A percentile compares a stretch with the other conserved stretches of the same genome.
phyloP scores from a whole-genome alignment of 257 asterid genomes.

The Solanum chmielewskii region DNA sequence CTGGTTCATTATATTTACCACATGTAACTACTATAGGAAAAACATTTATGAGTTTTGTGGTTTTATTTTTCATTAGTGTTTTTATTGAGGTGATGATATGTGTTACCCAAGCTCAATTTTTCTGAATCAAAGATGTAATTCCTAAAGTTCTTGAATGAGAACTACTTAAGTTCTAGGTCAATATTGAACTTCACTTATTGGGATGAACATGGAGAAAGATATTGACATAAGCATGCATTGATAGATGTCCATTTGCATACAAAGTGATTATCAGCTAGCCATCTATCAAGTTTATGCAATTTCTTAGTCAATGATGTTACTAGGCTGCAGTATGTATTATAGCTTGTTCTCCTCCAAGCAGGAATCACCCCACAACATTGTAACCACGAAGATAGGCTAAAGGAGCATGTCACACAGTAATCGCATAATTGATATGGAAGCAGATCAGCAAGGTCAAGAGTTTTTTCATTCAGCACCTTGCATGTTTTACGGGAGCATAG shows the following conservation, averaged over 20 bases:
- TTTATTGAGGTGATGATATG: not conserved
- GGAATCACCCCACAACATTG: conserved; percentile 21
- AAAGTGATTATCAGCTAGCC: not conserved
- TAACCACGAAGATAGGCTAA: conserved; percentile 50
- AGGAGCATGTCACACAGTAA: conserved; percentile 41
- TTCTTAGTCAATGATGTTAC: not conserved
- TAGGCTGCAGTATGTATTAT: not conserved
- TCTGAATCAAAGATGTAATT: not conserved
- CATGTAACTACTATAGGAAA: not conserved
- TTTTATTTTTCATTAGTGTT: not conserved
- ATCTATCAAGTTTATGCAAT: not conserved
- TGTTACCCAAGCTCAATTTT: not conserved
- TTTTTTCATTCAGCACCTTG: conserved; percentile 51
- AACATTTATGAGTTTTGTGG: not conserved
- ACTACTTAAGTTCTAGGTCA: not conserved
- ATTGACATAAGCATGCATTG: not conserved
- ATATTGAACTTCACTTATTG: not conserved
- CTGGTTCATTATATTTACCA: not conserved
- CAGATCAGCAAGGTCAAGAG: conserved; percentile 52
- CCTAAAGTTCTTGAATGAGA: not conserved
- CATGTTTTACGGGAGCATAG: conserved; percentile 40
- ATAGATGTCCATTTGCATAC: not conserved
- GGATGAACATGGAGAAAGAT: not conserved
- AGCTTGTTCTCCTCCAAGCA: conserved; percentile 1
- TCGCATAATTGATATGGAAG: conserved; percentile 44